Base-by-base conservation (phyloP, 352 stramenopile genomes). In the Bremia lactucae region DNA sequence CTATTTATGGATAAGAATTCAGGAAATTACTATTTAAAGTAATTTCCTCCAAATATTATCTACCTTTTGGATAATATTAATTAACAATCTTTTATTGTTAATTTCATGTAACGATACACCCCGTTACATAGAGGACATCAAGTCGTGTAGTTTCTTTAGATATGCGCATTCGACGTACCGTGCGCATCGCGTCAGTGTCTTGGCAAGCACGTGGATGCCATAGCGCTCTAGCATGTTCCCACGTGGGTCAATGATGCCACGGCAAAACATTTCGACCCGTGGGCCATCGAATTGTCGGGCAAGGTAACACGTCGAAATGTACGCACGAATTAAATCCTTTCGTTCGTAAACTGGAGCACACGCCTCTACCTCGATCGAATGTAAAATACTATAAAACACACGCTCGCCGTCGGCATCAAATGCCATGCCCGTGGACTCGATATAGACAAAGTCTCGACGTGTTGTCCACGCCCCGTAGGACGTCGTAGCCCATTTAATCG, bases 101-200 rank as follows among this genome's bases (percentile, higher is more conserved):
- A n/a, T n/a, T n/a, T n/a, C n/a, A n/a, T n/a, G n/a, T n/a, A n/a
- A n/a, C n/a, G n/a, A n/a, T n/a, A n/a, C n/a, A n/a, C n/a, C n/a
- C n/a, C n/a, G n/a, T n/a, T n/a, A n/a, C n/a, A n/a, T n/a, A n/a
- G n/a, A n/a, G n/a, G n/a, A n/a, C 57, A 76, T 72, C 31, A 83
- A 40, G 52, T 59, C 78, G 19, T 45, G 60, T n/a, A 83, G 50
- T 35, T 83, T 83, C 53, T 83, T 83, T 11, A 72, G 59, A 41
- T 78, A 58, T 2, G 62, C 59, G 43, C 61, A 78, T 16, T 80
- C 62, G 8, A 71, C 59, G 15, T 63, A 34, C 6, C 47, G 48
- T 1, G 37, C 23, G 10, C 55, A 60, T 0, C 40, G 41, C 16
- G 54, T 31, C 7, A 78, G 45, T 20, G 61, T 67, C 9, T 57